Conservation (phyloP, 192 early-diverging fungal genomes). For the Mortierella hygrophila region DNA sequence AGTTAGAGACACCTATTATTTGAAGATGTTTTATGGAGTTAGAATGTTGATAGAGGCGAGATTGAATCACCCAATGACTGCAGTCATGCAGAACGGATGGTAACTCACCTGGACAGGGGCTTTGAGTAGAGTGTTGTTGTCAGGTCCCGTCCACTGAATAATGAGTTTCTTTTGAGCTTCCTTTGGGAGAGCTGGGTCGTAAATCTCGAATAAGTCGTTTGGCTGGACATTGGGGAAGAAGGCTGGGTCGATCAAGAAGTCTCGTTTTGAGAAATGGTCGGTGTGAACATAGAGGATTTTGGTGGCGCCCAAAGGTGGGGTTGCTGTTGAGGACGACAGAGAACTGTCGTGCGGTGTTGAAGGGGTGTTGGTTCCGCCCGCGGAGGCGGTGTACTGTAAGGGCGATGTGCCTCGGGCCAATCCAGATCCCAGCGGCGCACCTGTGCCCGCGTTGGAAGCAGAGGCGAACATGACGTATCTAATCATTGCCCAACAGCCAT, state of each 20-base stretch:
- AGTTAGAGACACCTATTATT: slow-evolving; percentile 72
- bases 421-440: not conserved
- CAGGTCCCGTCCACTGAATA: slow-evolving; percentile 64
- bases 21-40: not conserved
- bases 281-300: slow-evolving; percentile 70
- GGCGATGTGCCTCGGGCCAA: slow-evolving; percentile 14
- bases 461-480: slow-evolving; percentile 17
- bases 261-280: slow-evolving; percentile 66
- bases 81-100: not conserved
- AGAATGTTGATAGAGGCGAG: not conserved
- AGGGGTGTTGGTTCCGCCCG: slow-evolving; percentile 7
- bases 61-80: not conserved
- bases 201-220: slow-evolving; percentile 78
- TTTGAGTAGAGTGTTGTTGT: slow-evolving; percentile 63
- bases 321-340: slow-evolving; percentile 1
- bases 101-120: slow-evolving; percentile 69
- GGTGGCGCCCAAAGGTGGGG: slow-evolving; percentile 13
- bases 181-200: slow-evolving; percentile 47
- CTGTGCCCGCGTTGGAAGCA: not conserved
- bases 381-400: not conserved
- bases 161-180: slow-evolving; percentile 58
- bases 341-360: slow-evolving; percentile 4
- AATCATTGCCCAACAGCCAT: not conserved
- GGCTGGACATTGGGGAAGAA: slow-evolving; percentile 67
- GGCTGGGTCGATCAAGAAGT: slow-evolving; percentile 81